A percentile compares a stretch with the other conserved stretches of the same genome.
phyloP scores from a whole-genome alignment of 1,284 basidiomycete genomes.

The Ceratorhiza oryzae-sativae region DNA sequence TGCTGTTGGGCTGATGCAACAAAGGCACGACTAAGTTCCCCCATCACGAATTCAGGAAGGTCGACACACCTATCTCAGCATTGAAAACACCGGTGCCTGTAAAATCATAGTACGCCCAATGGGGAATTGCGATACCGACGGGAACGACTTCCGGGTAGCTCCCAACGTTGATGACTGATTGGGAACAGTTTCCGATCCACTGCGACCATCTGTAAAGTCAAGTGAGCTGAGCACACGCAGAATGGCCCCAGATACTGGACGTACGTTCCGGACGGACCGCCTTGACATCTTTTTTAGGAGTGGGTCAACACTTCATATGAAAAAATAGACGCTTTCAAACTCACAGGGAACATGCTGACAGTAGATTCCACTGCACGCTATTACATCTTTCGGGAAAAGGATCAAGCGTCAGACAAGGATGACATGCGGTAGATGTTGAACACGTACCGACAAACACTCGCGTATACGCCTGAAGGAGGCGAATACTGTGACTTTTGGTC shows the following conservation, averaged over 20 bases:
- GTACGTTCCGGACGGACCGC: slow-evolving; percentile 33
- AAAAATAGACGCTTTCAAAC: neutral
- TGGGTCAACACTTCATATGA: too few species aligned
- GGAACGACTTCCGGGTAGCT: slow-evolving; percentile 36
- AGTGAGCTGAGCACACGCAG: neutral
- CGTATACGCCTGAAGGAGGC: slow-evolving; percentile 21
- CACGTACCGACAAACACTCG: slow-evolving; percentile 38
- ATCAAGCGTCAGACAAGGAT: neutral
- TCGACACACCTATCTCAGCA: slow-evolving; percentile 1
- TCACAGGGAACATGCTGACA: slow-evolving; percentile 40
- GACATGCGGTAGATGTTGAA: neutral
- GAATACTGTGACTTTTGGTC: slow-evolving; percentile 29
- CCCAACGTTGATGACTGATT: neutral
- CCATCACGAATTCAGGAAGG: neutral
- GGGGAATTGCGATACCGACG: slow-evolving; percentile 32
- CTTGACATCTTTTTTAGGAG: slow-evolving; percentile 35
- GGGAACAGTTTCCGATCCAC: slow-evolving; percentile 35
- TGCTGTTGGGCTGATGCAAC: slow-evolving; percentile 8
- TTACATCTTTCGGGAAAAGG: slow-evolving; percentile 33
- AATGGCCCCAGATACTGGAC: too few species aligned
- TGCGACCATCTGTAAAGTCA: slow-evolving; percentile 30
- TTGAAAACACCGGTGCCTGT: slow-evolving; percentile 34
- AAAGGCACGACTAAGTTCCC: neutral
- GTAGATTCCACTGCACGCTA: slow-evolving; percentile 41
- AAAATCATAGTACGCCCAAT: slow-evolving; percentile 39